Evolutionary conservation across 371 early-diverging fungal genomes (phyloP).

Genomic region (Syncephalastrum sp.): DNA sequence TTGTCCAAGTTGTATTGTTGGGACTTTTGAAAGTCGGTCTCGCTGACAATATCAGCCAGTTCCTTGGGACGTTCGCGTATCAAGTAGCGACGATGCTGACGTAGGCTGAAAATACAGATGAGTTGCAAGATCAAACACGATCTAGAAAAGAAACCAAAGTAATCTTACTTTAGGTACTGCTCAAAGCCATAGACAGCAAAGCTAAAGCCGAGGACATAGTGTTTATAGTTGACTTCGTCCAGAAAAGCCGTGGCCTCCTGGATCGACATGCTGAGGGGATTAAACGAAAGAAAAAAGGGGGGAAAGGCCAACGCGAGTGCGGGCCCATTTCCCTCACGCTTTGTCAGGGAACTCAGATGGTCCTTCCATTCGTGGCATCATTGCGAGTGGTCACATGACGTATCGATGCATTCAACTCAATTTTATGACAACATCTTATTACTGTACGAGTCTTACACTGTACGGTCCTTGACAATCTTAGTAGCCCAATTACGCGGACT

Average conservation of each 20-base stretch:
- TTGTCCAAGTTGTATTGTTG: slow-evolving; percentile 88
- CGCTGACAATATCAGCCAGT: slow-evolving; percentile 62
- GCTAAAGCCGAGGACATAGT: slow-evolving; percentile 69
- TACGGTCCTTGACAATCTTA: too few species aligned
- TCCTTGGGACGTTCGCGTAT: slow-evolving; percentile 65
- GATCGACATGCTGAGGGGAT: not conserved
- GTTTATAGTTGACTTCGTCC: slow-evolving; percentile 64
- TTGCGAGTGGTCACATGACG: too few species aligned
- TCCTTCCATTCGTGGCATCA: too few species aligned
- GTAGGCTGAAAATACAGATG: slow-evolving; percentile 36
- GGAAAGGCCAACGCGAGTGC: too few species aligned
- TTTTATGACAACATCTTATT: too few species aligned
- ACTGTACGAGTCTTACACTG: too few species aligned
- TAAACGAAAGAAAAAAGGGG: slow-evolving; percentile 4
- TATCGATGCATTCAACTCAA: too few species aligned
- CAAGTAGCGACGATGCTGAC: slow-evolving; percentile 75
- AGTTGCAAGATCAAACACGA: not conserved
- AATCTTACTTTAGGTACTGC: slow-evolving; percentile 63
- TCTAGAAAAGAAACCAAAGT: not conserved
- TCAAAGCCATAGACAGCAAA: slow-evolving; percentile 65
- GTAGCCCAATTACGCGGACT: too few species aligned
- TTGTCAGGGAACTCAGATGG: too few species aligned
- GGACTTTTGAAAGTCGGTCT: slow-evolving; percentile 80
- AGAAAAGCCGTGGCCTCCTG: slow-evolving; percentile 17
- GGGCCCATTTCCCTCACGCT: too few species aligned